These are phyloP conservation scores for Nemophila menziesii DNA, from an alignment of 257 asterid genomes.

Conservation along the genomic window DNA sequence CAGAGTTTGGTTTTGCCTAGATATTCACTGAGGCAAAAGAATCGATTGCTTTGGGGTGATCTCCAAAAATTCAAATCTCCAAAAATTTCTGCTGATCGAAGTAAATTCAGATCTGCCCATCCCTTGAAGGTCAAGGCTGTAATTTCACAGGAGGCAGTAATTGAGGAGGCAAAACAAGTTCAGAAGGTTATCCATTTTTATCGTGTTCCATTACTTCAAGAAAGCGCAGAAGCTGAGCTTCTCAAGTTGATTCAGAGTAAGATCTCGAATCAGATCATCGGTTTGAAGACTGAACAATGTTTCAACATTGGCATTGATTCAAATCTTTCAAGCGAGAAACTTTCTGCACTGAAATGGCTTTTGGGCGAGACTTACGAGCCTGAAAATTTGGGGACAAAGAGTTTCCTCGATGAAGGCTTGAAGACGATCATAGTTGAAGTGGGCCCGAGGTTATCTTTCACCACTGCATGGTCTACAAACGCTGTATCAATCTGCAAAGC, in stretches of 20 bases:
- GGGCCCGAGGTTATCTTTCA: conserved; percentile 83
- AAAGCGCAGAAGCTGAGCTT: conserved; percentile 59
- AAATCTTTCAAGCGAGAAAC: conserved; percentile 39
- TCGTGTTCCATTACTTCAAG: conserved; percentile 48
- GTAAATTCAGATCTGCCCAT: conserved; percentile 10
- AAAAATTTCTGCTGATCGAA: conserved; percentile 14
- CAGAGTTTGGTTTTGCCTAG: conserved; percentile 36
- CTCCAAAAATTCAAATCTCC: conserved; percentile 14
- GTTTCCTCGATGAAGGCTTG: conserved; percentile 51
- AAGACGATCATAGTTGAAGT: conserved; percentile 52
- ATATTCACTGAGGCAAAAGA: conserved; percentile 25
- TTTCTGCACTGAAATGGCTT: conserved; percentile 65
- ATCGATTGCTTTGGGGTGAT: conserved; percentile 44
- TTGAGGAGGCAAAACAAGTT: conserved; percentile 13
- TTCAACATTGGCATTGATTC: conserved; percentile 62
- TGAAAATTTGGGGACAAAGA: conserved; percentile 42
- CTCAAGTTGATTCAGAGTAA: conserved; percentile 47
- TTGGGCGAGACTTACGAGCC: conserved; percentile 85
- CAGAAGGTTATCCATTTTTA: conserved; percentile 53
- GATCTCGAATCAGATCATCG: conserved; percentile 44
- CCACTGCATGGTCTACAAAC: conserved; percentile 93
- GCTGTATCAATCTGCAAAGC: conserved; percentile 86
- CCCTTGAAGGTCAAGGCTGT: conserved; percentile 30
- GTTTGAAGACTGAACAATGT: conserved; percentile 76
- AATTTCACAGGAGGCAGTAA: conserved; percentile 31